Conservation (phyloP, 257 asterid species). For the Mitragyna speciosa region DNA sequence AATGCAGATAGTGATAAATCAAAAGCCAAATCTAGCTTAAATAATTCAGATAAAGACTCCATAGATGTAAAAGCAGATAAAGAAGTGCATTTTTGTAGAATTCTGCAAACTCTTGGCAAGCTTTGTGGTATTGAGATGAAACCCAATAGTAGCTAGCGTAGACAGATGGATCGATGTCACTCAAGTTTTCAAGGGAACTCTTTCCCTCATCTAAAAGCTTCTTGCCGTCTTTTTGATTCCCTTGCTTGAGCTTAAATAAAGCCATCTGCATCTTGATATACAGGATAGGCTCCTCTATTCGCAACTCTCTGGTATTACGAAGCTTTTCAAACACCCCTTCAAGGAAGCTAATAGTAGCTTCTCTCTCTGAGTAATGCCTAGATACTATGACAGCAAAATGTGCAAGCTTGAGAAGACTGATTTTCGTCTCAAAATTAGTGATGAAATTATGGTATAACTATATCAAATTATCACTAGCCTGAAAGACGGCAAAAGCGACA, state of each 20-base stretch:
- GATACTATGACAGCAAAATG: slow-evolving; percentile 92
- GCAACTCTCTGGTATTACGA: slow-evolving; percentile 68
- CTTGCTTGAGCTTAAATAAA: slow-evolving; percentile 74
- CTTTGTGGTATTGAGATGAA: slow-evolving; percentile 82
- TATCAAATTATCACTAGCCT: slow-evolving; percentile 93
- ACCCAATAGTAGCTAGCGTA: slow-evolving; percentile 94
- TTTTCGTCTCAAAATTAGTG: slow-evolving; percentile 92
- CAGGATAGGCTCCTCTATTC: slow-evolving; percentile 88
- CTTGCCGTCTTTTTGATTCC: slow-evolving; percentile 85
- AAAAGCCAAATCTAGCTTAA: slow-evolving; percentile 95
- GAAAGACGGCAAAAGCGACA: slow-evolving; percentile 81
- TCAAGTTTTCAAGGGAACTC: slow-evolving; percentile 90
- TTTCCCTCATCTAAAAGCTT: slow-evolving; percentile 86
- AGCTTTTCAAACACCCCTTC: slow-evolving; percentile 93
- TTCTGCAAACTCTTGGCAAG: slow-evolving; percentile 87
- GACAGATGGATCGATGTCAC: slow-evolving; percentile 96
- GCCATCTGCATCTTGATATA: slow-evolving; percentile 89
- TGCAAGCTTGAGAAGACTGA: slow-evolving; percentile 96
- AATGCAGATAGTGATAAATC: slow-evolving; percentile 90
- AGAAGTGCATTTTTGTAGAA: slow-evolving; percentile 94
- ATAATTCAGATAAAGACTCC: slow-evolving; percentile 79
- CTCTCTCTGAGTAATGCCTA: slow-evolving; percentile 77
- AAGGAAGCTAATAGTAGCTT: slow-evolving; percentile 72
- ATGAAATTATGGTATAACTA: slow-evolving; percentile 90
- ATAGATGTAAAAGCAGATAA: slow-evolving; percentile 82